These are phyloP conservation scores for Pleurotus platypus DNA, from an alignment of 768 basidiomycete species.

Conservation along the genomic window DNA sequence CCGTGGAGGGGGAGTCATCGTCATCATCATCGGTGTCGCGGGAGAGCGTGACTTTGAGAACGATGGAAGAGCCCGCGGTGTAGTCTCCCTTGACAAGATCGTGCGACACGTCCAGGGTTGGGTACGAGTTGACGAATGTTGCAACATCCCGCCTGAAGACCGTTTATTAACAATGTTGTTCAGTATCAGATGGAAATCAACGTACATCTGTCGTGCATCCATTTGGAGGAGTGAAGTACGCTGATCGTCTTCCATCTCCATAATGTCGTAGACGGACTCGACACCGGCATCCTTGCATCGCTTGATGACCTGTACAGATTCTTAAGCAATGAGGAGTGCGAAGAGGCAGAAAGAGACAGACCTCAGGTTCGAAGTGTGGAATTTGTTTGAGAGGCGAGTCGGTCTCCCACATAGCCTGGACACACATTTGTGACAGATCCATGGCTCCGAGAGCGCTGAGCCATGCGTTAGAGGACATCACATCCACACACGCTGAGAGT, in stretches of 20 bases:
- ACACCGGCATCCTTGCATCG: constrained; percentile 81
- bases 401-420: constrained; percentile 96
- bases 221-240: constrained; percentile 81
- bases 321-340: neutral
- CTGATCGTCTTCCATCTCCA: constrained; percentile 96
- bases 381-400: constrained; percentile 95
- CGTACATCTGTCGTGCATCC: constrained; percentile 83
- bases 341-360: constrained; percentile 27
- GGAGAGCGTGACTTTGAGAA: constrained; percentile 73
- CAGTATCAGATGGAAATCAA: constrained; percentile 14
- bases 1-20: constrained; percentile 31
- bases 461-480: constrained; percentile 97
- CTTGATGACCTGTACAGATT: constrained; percentile 56
- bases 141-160: constrained; percentile 84
- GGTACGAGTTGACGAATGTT: constrained; percentile 93
- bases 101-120: constrained; percentile 88
- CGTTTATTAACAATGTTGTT: constrained; percentile 13
- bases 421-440: constrained; percentile 98
- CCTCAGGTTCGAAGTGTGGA: constrained; percentile 92
- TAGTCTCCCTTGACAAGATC: constrained; percentile 87
- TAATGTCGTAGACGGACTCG: constrained; percentile 93
- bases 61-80: constrained; percentile 81
- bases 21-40: constrained; percentile 83
- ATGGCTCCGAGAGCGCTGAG: constrained; percentile 92
- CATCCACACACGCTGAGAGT: constrained; percentile 93